Conservation (phyloP, 352 stramenopile genomes). For the Globisporangium recalcitrans region DNA sequence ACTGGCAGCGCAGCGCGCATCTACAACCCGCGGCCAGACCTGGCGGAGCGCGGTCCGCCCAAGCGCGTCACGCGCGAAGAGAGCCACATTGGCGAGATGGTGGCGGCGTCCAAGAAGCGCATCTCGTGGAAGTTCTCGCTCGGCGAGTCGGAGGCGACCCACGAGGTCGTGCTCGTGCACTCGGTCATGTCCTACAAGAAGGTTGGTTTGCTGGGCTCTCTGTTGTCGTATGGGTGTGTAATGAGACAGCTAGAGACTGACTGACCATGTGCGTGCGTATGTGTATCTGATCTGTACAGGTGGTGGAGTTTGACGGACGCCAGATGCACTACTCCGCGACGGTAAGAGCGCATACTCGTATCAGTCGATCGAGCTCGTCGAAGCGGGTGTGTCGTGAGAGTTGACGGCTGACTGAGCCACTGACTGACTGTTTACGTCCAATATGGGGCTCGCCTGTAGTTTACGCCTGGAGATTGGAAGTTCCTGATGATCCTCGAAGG, state of each 20-base stretch:
- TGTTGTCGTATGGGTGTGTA: neutral
- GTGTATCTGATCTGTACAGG: constrained; percentile 22
- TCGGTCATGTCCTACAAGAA: constrained; percentile 88
- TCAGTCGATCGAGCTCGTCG: neutral
- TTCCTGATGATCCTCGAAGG: constrained; percentile 77
- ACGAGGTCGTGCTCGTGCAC: constrained; percentile 76
- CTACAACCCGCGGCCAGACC: constrained; percentile 68
- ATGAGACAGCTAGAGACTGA: neutral
- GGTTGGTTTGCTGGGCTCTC: constrained; percentile 7
- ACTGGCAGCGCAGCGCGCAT: constrained; percentile 44
- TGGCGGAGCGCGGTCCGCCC: constrained; percentile 56
- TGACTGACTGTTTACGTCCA: neutral
- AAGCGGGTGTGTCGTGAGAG: neutral
- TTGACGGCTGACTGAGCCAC: neutral
- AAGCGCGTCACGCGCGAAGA: constrained; percentile 72
- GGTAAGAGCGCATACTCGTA: constrained; percentile 23
- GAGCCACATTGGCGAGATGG: constrained; percentile 72
- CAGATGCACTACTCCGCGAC: constrained; percentile 81
- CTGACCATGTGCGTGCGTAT: neutral
- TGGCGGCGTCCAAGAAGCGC: constrained; percentile 80
- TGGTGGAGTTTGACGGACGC: constrained; percentile 71
- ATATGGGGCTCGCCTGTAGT: constrained; percentile 21
- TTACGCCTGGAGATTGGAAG: constrained; percentile 67
- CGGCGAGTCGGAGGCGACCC: constrained; percentile 59
- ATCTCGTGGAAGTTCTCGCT: constrained; percentile 81